Evolutionary conservation across 305 asterid genomes (phyloP).

Genomic region (Nicotiana rustica): DNA sequence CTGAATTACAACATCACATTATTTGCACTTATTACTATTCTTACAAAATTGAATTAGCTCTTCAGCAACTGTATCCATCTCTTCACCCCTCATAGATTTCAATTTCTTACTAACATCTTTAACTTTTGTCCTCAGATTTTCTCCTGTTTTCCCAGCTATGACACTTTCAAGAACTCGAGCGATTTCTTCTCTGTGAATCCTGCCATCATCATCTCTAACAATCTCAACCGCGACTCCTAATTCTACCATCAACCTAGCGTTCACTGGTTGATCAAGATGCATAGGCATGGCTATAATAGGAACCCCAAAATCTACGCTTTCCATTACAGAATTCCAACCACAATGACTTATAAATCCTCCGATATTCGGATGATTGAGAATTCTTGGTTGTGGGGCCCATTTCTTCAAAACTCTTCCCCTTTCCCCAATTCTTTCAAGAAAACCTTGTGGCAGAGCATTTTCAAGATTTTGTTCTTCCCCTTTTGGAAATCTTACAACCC

Average conservation of each 20-base stretch:
- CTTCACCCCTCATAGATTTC: neutral
- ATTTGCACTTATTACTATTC: neutral
- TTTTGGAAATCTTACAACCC: constrained; percentile 21
- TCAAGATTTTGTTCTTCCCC: neutral
- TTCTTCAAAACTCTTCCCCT: constrained; percentile 8
- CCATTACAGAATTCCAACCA: constrained; percentile 35
- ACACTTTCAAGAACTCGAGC: neutral
- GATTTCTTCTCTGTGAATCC: neutral
- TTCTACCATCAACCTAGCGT: constrained; percentile 30
- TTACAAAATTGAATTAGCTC: constrained; percentile 30
- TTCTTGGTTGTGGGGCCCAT: constrained; percentile 25
- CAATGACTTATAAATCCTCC: constrained; percentile 39
- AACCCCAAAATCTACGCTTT: constrained; percentile 16
- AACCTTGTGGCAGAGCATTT: constrained; percentile 26
- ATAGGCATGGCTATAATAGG: constrained; percentile 36
- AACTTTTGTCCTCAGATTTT: neutral
- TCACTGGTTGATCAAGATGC: neutral
- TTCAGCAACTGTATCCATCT: constrained; percentile 7
- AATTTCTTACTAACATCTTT: neutral
- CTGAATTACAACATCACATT: neutral
- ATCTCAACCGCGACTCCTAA: constrained; percentile 26
- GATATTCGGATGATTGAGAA: neutral
- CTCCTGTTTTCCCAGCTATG: constrained; percentile 2
- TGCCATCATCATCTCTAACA: neutral
- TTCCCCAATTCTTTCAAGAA: constrained; percentile 25